Evolutionary conservation across 208 protist genomes (phyloP).

Genomic region (Trypanosoma rangeli): DNA sequence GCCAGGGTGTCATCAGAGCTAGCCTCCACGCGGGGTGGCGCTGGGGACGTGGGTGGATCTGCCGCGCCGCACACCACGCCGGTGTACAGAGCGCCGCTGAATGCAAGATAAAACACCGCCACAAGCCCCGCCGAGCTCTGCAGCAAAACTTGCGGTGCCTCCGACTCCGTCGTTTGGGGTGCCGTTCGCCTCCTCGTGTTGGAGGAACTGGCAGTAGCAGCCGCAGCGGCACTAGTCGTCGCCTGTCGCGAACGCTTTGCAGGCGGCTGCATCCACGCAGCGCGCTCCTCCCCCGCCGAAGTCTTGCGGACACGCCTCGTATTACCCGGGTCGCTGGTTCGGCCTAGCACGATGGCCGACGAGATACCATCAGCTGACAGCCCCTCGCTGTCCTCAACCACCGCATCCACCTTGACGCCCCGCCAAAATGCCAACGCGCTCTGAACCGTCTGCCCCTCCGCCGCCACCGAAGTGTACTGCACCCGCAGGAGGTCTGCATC

Average conservation of each 20-base stretch:
- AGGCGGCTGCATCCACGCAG: conserved; percentile 16
- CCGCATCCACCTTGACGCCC: conserved; percentile 32
- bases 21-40: not conserved
- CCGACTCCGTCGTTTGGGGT: not conserved
- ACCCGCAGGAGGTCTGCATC: conserved; percentile 27
- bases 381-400: conserved; percentile 14
- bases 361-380: not conserved
- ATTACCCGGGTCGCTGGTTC: not conserved
- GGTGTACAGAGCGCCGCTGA: conserved; percentile 57
- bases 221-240: not conserved
- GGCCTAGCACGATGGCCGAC: conserved; percentile 16
- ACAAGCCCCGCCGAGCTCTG: conserved; percentile 50
- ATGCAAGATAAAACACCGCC: conserved; percentile 65
- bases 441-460: conserved; percentile 65
- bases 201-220: not conserved
- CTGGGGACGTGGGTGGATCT: not conserved
- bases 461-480: conserved; percentile 48
- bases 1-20: not conserved
- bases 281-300: not conserved
- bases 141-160: conserved; percentile 3
- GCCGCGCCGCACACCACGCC: conserved; percentile 14
- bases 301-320: not conserved
- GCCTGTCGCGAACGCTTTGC: not conserved
- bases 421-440: conserved; percentile 65
- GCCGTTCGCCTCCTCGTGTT: conserved; percentile 6